A percentile compares a stretch with the other conserved stretches of the same genome.
Evolutionary conservation across 106 monocot species (phyloP).

Genomic region (Platanthera guangdongensis): DNA sequence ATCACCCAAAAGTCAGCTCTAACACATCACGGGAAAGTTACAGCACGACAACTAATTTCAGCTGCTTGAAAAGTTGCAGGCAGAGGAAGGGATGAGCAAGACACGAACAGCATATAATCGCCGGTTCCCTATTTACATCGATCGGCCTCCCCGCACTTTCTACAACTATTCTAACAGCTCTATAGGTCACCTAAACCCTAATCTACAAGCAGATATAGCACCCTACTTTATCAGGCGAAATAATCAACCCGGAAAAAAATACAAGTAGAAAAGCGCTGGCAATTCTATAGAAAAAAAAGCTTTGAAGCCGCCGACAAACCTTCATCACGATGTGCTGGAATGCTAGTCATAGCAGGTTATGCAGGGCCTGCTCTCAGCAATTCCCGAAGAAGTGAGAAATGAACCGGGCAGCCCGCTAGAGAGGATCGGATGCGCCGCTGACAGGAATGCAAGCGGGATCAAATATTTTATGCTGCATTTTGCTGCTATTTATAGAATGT

Average conservation of each 20-base stretch:
- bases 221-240: neutral
- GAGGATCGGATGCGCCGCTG: slow-evolving; percentile 3
- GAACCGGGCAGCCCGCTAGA: neutral
- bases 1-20: too few species aligned
- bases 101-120: neutral
- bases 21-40: too few species aligned
- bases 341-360: slow-evolving; percentile 54
- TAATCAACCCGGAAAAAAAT: neutral
- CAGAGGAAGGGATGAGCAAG: neutral
- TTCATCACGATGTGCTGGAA: slow-evolving; percentile 6
- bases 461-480: neutral
- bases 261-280: neutral
- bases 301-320: neutral
- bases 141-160: neutral
- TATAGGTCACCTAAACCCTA: neutral
- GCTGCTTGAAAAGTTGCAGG: too few species aligned
- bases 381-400: neutral
- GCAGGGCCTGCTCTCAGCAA: slow-evolving; percentile 38
- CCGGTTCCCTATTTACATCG: neutral
- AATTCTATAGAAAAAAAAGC: neutral
- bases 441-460: neutral
- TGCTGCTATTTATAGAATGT: neutral
- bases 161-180: neutral
- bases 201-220: neutral
- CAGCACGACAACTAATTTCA: too few species aligned